A percentile compares a stretch with the other conserved stretches of the same genome.
These are phyloP conservation scores for Botrytis squamosa DNA, from an alignment of 2,329 filamentous ascomycete genomes.

Conservation along the genomic window DNA sequence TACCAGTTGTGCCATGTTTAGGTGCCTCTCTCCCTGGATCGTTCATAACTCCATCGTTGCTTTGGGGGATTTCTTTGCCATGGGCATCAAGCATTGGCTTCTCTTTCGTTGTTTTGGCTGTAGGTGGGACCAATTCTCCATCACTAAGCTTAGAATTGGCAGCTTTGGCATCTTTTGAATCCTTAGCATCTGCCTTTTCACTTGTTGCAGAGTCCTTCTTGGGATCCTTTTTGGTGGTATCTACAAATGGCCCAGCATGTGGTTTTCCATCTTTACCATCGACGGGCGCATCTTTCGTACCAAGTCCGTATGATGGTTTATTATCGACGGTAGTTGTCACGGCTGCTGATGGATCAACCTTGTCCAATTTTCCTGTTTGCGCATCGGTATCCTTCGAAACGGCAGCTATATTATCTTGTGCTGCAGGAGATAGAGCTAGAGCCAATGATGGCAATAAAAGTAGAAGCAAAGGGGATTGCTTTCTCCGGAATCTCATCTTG, in stretches of 20 bases:
- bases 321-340: conserved; percentile 30
- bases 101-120: conserved; percentile 44
- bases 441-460: conserved; percentile 59
- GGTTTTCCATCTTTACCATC: conserved; percentile 94
- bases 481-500: conserved; percentile 59
- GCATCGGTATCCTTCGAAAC: conserved; percentile 30
- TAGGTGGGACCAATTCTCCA: conserved; percentile 38
- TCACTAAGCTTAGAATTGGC: conserved; percentile 39
- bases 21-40: conserved; percentile 74
- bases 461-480: conserved; percentile 56
- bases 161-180: conserved; percentile 38
- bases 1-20: conserved; percentile 83
- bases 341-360: conserved; percentile 23
- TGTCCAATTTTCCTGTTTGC: conserved; percentile 27
- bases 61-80: conserved; percentile 60
- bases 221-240: conserved; percentile 50
- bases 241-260: conserved; percentile 79
- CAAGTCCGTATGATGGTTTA: conserved; percentile 42
- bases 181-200: conserved; percentile 1
- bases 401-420: conserved; percentile 30
- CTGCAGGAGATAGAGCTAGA: conserved; percentile 41
- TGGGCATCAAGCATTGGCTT: conserved; percentile 51
- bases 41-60: conserved; percentile 86
- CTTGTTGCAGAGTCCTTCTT: conserved; percentile 43
- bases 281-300: conserved; percentile 79